Evolutionary conservation across 2,329 filamentous ascomycete genomes (phyloP).

Genomic region (Pyrenophora seminiperda): DNA sequence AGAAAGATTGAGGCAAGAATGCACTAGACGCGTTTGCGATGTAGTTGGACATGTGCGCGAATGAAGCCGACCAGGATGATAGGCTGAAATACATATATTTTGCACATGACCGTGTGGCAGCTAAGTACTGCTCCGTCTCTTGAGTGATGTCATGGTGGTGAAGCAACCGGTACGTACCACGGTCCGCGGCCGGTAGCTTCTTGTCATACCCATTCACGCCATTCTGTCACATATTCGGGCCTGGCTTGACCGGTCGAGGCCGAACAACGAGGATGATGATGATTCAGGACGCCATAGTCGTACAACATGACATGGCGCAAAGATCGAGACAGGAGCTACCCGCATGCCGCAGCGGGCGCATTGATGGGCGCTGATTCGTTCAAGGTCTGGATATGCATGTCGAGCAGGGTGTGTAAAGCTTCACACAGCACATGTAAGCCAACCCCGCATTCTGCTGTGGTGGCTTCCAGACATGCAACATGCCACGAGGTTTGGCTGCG

Average conservation of each 20-base stretch:
- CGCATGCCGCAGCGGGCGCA: constrained; percentile 20
- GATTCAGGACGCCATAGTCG: constrained; percentile 7
- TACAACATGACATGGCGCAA: constrained; percentile 5
- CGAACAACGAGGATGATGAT: constrained; percentile 1
- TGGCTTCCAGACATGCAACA: constrained; percentile 1
- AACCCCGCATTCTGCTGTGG: constrained; percentile 31
- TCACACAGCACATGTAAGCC: constrained; percentile 36
- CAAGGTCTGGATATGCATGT: constrained; percentile 16
- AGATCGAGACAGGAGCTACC: constrained; percentile 11
- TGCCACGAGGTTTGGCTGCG: constrained; percentile 4
- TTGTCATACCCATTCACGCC: constrained; percentile 14
- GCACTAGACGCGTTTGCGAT: background rate
- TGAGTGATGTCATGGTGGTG: background rate
- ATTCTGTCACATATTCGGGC: constrained; percentile 6
- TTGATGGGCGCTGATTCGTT: constrained; percentile 26
- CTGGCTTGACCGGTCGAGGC: background rate
- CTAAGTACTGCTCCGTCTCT: background rate
- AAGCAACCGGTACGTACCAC: constrained; percentile 1
- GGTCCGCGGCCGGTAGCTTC: constrained; percentile 33
- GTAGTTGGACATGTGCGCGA: no score
- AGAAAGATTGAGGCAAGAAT: constrained; percentile 27
- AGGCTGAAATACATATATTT: background rate
- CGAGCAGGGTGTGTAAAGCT: constrained; percentile 25
- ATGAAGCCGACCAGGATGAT: no score
- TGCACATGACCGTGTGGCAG: background rate